phyloP scores from a whole-genome alignment of 2,329 filamentous ascomycete genomes.

The Orbilia blumenaviensis region DNA sequence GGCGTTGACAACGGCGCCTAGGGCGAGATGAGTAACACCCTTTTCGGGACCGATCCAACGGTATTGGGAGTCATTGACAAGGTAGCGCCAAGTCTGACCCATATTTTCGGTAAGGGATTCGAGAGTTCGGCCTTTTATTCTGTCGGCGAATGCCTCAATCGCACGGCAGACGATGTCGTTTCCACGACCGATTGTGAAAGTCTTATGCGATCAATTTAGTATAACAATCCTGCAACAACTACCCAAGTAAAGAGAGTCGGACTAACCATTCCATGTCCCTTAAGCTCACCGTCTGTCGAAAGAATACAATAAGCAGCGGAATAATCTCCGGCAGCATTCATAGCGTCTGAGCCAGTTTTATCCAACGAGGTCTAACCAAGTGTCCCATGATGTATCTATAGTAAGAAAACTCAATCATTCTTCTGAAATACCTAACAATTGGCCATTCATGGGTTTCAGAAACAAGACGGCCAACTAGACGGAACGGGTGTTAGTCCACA shows the following conservation, averaged over 20 bases:
- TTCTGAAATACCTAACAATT: slow-evolving; percentile 43
- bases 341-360: slow-evolving; percentile 95
- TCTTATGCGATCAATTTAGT: slow-evolving; percentile 59
- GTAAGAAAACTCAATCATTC: slow-evolving; percentile 48
- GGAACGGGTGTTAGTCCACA: slow-evolving; percentile 46
- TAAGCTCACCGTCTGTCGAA: slow-evolving; percentile 75
- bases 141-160: slow-evolving; percentile 79
- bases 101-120: slow-evolving; percentile 80
- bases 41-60: slow-evolving; percentile 96
- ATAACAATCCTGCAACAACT: not conserved
- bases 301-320: slow-evolving; percentile 94
- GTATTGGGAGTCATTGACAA: slow-evolving; percentile 89
- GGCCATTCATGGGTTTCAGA: slow-evolving; percentile 7
- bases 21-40: slow-evolving; percentile 89
- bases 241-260: not conserved
- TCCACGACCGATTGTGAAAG: slow-evolving; percentile 86
- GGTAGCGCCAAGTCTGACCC: slow-evolving; percentile 88
- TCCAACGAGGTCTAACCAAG: slow-evolving; percentile 78
- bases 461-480: slow-evolving; percentile 12
- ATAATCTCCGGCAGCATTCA: slow-evolving; percentile 94
- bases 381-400: slow-evolving; percentile 11
- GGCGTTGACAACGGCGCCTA: slow-evolving; percentile 88
- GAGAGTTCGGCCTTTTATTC: slow-evolving; percentile 78
- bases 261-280: slow-evolving; percentile 80
- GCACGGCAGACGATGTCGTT: slow-evolving; percentile 92